Percentiles rank a stretch among this genome's conserved stretches.
phyloP scores from a whole-genome alignment of 2,329 filamentous ascomycete species.

The Aaosphaeria pasadenensis region DNA sequence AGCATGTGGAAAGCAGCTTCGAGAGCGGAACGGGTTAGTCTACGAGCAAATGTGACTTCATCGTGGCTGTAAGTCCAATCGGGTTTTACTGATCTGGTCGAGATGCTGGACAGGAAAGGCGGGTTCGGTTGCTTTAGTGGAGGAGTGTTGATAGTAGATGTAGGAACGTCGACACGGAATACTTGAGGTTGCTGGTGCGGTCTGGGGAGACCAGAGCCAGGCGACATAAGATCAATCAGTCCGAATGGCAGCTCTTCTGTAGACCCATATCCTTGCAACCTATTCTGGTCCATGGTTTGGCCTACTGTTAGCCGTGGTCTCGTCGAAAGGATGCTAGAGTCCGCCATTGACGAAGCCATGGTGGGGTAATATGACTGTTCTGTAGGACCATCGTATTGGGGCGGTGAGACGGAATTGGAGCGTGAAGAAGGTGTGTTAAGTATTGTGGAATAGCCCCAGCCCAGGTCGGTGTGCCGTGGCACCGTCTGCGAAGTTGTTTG shows the following conservation, averaged over 20 bases:
- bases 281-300: constrained; percentile 19
- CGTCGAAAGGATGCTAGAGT: constrained; percentile 6
- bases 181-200: not conserved
- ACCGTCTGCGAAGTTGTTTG: not conserved
- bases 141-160: constrained; percentile 22
- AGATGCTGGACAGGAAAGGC: constrained; percentile 17
- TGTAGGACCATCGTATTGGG: not conserved
- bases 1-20: constrained; percentile 64
- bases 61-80: constrained; percentile 59
- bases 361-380: constrained; percentile 1
- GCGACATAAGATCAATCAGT: constrained; percentile 18
- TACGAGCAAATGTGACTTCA: constrained; percentile 67
- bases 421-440: not conserved
- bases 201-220: not conserved
- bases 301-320: constrained; percentile 10
- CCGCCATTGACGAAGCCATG: not conserved
- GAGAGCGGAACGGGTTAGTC: constrained; percentile 63
- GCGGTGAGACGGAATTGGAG: not conserved
- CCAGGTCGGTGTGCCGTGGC: constrained; percentile 11
- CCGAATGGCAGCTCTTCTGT: constrained; percentile 25
- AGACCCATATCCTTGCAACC: constrained; percentile 1
- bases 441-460: constrained; percentile 23
- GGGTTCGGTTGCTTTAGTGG: constrained; percentile 20
- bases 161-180: constrained; percentile 35
- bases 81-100: constrained; percentile 24